Evolutionary conservation across 176 grass and related monocot genomes (phyloP), one percentile per base, ranked within the genome.

Genomic region (Otatea glauca): DNA sequence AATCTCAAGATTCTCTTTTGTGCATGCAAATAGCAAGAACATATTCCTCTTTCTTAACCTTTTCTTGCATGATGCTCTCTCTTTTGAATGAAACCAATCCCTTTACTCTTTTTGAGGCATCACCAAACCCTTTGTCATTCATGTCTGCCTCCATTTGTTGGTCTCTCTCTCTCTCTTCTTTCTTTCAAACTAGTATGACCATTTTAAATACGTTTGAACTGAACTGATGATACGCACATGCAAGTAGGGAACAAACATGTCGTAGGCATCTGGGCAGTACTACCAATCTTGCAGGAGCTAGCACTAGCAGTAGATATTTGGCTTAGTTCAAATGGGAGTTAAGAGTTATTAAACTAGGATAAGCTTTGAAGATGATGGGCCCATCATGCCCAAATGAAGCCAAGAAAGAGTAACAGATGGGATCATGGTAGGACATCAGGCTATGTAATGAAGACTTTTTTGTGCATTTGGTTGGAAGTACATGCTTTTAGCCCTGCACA

Each of bases 131-230:
- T 65, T 82, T 86, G 72, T 78, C 83, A 51, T 5, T 34, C 70
- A 70, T 72, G 56, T 9, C 23, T 61, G 21, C 42, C 25, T 42
- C 17, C 39, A 56, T 66, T 62, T 61, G 6, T 56, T 20, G 53
- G 20, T 24, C 11, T 41, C 13, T 27, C 53, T 54, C 16, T 54
- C 51, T 35, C 42, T 72, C 69, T 37, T 20, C 62, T 50, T 9
- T 0, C 76, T 21, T 81, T 75, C 18, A 74, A 74, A 81, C 15
- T 6, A 64, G 25, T 34, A 50, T 32, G n/a, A 8, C 21, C 50
- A 70, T 84, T 91, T 85, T 76, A 81, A 86, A 84, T 39, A 27
- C 50, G 67, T 68, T 78, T 74, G 84, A 62, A 87, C 62, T 39
- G 78, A 68, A 41, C 74, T 69, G 79, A 14, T 20, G 74, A 42